Base-by-base conservation (phyloP, 163 green algal genomes). In the Chloromonas sp. region DNA sequence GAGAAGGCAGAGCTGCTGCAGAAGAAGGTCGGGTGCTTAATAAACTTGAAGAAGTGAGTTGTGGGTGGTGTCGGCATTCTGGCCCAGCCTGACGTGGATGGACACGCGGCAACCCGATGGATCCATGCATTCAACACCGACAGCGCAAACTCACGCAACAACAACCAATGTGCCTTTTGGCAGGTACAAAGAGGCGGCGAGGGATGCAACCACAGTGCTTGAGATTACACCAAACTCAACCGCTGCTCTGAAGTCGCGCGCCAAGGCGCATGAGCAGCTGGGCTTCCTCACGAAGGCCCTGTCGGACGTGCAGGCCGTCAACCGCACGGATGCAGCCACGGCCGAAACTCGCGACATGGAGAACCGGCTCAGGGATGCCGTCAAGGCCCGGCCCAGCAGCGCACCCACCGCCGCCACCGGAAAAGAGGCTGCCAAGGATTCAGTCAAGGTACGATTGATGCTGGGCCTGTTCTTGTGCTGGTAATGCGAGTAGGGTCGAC, bases 11-110 rank as follows among this genome's bases (percentile, higher is more conserved):
- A 96, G 77, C 87, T 97, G 83, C 90, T 94, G 84, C 91, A 86
- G 89, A 98, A 98, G 87, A 96, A 95, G 87, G 94, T 94, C 2
- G 95, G 94, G 3, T 96, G 92, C 89, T 92, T 90, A 84, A 94
- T 96, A 83, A 91, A 93, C 78, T 84, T 91, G 71, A 94, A 94
- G 85, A 91, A 87, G 92, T 96, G 87, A 8, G 92, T 81, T 14
- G 61, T 60, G 58, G 57, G 70, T 81, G 59, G 15, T 71, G 13
- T 1, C 2, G 60, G 3, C 36, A 36, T 36, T 36, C 36, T 36
- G 36, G 36, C 36, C 36, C 36, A 78, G 14, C 57, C 36, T n/a
- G 2, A 57, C 78, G 8, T 61, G 11, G 5, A 15, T 8, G 3
- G 15, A 3, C n/a, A 61, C 36, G 14, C 3, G 58, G 3, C 62